Percentiles rank a stretch among this genome's conserved stretches.
phyloP scores from a whole-genome alignment of 2,329 filamentous ascomycete species.

The Neonectria punicea region DNA sequence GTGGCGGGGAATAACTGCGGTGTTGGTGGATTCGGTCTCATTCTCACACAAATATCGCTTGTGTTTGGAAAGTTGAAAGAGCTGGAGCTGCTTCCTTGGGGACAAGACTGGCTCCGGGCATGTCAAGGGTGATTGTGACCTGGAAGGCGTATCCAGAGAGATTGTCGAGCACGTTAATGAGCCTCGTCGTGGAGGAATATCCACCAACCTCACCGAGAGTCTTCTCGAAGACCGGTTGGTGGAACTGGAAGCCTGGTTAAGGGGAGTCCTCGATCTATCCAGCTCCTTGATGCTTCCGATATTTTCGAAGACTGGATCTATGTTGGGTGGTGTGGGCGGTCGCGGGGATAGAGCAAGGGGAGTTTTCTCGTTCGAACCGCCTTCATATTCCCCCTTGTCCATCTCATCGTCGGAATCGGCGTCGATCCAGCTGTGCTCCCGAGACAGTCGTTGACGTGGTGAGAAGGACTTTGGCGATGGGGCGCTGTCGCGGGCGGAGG shows the following conservation, averaged over 20 bases:
- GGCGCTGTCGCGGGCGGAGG: conserved; percentile 42
- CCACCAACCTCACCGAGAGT: conserved; percentile 30
- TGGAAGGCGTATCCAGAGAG: conserved; percentile 15
- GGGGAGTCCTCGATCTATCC: conserved; percentile 1
- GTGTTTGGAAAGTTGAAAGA: conserved; percentile 20
- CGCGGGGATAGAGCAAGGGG: conserved; percentile 43
- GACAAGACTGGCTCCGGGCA: conserved; percentile 21
- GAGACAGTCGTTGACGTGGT: conserved; percentile 31
- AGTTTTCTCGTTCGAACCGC: conserved; percentile 13
- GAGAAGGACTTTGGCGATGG: conserved; percentile 41
- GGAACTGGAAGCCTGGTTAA: neutral
- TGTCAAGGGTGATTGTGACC: conserved; percentile 26
- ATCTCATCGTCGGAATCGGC: conserved; percentile 46
- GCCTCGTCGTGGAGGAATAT: conserved; percentile 35
- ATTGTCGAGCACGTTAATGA: conserved; percentile 32
- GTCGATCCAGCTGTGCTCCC: conserved; percentile 52
- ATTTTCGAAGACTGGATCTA: conserved; percentile 32
- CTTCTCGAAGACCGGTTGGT: conserved; percentile 17
- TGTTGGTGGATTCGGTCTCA: conserved; percentile 34
- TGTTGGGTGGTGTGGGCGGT: conserved; percentile 43
- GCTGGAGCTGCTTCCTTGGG: conserved; percentile 21
- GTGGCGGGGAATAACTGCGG: conserved; percentile 12
- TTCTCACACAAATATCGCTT: conserved; percentile 29
- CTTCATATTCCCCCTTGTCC: conserved; percentile 23
- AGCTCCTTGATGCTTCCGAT: conserved; percentile 27